A percentile compares a stretch with the other conserved stretches of the same genome.
These are phyloP conservation scores for Quercus wislizeni DNA, from an alignment of 306 rosid genomes.

Conservation along the genomic window DNA sequence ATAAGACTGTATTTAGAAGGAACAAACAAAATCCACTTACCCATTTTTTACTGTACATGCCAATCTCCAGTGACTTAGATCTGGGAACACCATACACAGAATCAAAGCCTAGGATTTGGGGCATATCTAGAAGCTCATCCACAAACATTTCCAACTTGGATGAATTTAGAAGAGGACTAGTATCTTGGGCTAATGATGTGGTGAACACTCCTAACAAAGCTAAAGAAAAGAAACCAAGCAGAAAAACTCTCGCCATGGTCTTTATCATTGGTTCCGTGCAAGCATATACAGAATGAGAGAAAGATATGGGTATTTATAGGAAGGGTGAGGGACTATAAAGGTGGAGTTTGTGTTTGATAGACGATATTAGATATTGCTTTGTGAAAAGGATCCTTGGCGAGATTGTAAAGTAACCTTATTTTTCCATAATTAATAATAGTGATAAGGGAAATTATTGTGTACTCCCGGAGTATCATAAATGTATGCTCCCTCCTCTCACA, in stretches of 20 bases:
- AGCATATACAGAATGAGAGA: background rate
- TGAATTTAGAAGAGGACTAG: background rate
- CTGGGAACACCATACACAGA: slow-evolving; percentile 25
- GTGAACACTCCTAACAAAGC: background rate
- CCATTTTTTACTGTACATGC: slow-evolving; percentile 52
- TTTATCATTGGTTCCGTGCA: background rate
- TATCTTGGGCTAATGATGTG: slow-evolving; percentile 13
- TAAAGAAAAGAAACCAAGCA: background rate
- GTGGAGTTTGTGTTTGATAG: no score
- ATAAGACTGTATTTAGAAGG: background rate
- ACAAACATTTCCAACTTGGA: slow-evolving; percentile 39
- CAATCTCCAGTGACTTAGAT: slow-evolving; percentile 34
- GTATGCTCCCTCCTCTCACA: no score
- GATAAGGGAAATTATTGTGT: no score
- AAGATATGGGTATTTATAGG: background rate
- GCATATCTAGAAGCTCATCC: slow-evolving; percentile 44
- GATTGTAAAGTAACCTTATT: no score
- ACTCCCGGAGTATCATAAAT: no score
- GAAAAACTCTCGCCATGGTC: background rate
- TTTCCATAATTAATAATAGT: no score
- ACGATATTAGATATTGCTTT: no score
- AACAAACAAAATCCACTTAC: background rate
- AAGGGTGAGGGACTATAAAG: background rate
- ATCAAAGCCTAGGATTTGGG: slow-evolving; percentile 28
- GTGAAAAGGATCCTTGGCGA: no score